Conservation (phyloP, 345 rosid species). For the Lepidium africanum region DNA sequence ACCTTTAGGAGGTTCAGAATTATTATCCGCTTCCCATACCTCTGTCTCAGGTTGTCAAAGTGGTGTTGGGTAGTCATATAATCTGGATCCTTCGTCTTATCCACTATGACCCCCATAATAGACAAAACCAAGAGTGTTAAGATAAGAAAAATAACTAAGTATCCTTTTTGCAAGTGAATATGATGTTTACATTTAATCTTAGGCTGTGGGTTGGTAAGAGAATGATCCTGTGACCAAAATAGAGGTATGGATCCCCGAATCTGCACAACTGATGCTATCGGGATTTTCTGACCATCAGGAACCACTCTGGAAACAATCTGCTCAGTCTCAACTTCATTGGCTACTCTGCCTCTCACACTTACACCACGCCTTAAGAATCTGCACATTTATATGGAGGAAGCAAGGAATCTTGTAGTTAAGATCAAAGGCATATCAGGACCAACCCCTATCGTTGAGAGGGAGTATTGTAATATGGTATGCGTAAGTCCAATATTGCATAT, state of each 20-base stretch:
- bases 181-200: conserved; percentile 61
- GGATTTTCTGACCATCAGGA: conserved; percentile 47
- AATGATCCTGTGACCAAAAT: conserved; percentile 87
- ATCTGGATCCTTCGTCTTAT: conserved; percentile 44
- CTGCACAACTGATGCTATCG: conserved; percentile 85
- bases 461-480: neutral
- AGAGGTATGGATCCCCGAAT: conserved; percentile 90
- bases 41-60: conserved; percentile 67
- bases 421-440: neutral
- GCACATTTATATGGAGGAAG: conserved; percentile 12
- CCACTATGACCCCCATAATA: conserved; percentile 36
- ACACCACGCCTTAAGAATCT: conserved; percentile 94
- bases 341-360: conserved; percentile 78
- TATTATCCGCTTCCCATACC: conserved; percentile 80
- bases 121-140: conserved; percentile 13
- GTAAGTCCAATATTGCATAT: neutral
- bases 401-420: neutral
- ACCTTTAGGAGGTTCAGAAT: conserved; percentile 84
- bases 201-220: conserved; percentile 68
- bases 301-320: conserved; percentile 76
- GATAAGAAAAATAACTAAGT: neutral
- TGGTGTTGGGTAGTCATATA: conserved; percentile 71
- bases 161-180: neutral
- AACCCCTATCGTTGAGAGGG: neutral
- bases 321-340: conserved; percentile 96